Evolutionary conservation across 78 protist species (phyloP).

Genomic region (slime mould (Dictyostelium discoideum)): DNA sequence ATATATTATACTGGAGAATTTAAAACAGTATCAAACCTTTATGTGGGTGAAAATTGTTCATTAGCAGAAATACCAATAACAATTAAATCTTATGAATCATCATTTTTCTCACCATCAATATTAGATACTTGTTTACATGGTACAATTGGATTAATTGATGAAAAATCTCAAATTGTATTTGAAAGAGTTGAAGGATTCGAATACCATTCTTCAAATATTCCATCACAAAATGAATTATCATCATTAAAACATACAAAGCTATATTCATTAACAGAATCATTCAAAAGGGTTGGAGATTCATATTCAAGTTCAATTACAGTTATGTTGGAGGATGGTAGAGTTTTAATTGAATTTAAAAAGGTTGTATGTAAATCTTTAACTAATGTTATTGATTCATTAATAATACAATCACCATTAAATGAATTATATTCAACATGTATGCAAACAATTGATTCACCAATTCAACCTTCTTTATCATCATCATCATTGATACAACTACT

Average conservation of each 20-base stretch:
- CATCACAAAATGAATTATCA: not conserved
- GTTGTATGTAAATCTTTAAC: not conserved
- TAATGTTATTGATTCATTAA: not conserved
- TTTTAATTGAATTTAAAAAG: not conserved
- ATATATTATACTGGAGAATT: not conserved
- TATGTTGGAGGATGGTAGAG: not conserved
- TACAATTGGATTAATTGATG: slow-evolving; percentile 2
- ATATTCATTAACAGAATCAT: not conserved
- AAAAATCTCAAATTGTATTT: slow-evolving; percentile 24
- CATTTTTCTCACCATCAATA: slow-evolving; percentile 1
- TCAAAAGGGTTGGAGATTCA: not conserved
- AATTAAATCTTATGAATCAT: not conserved
- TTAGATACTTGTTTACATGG: slow-evolving; percentile 32
- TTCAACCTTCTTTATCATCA: not conserved
- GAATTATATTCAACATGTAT: not conserved
- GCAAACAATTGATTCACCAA: slow-evolving; percentile 9
- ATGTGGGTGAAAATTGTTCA: slow-evolving; percentile 13
- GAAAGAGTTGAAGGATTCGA: slow-evolving; percentile 13
- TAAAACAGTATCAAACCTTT: not conserved
- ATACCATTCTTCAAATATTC: not conserved
- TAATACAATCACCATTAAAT: not conserved
- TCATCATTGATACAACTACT: not conserved
- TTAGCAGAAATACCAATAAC: not conserved
- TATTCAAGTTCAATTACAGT: not conserved
- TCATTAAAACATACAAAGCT: not conserved